Evolutionary conservation across 169 alveolate species (phyloP), one percentile per base, ranked within the genome.

Genomic region (Toxoplasma gondii): DNA sequence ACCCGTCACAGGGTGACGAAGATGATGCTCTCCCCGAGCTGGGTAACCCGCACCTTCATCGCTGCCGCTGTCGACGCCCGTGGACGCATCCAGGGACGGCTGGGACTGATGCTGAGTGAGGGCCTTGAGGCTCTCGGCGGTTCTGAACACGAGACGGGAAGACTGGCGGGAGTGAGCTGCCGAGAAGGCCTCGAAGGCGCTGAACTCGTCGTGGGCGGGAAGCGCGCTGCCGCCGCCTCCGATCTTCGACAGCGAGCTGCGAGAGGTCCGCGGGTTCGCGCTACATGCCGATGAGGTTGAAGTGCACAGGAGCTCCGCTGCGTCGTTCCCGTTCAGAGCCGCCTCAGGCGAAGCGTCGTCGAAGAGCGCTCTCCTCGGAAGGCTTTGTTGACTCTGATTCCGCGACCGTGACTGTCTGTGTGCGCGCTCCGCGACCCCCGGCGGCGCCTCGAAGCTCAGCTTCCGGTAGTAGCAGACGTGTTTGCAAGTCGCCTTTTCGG

Each of bases 401-500:
- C 86, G 86, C 12, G 39, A 10, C n/a, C 74, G 34, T 4, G 74
- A 7, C 74, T 64, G 74, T 16, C 74, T 16, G 44, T 78, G 27
- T n/a, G 9, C 45, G 9, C 45, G 22, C 39, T 78, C 45, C 5
- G 22, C n/a, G 9, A n/a, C 86, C 5, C 45, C 86, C 5, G 45
- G 49, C 53, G 94, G 82, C 41, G 94, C 45, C 44, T 91, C 94
- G 38, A 91, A 91, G 82, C 19, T 39, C 43, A 69, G 94, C 64
- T 58, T 92, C 43, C 91, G 81, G 45, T 38, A 81, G 86, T 92
- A 92, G 81, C 91, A 81, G 36, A 92, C 86, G 64, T 81, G 91
- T 54, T 82, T 80, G 91, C 94, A 92, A 29, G 91, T n/a, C 80
- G 86, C 91, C 38, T 36, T 53, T 19, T 92, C 94, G 34, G 91